Percentiles rank a stretch among this genome's conserved stretches.
phyloP scores from a whole-genome alignment of 2,329 filamentous ascomycete genomes.

The Pezicula neosporulosa region DNA sequence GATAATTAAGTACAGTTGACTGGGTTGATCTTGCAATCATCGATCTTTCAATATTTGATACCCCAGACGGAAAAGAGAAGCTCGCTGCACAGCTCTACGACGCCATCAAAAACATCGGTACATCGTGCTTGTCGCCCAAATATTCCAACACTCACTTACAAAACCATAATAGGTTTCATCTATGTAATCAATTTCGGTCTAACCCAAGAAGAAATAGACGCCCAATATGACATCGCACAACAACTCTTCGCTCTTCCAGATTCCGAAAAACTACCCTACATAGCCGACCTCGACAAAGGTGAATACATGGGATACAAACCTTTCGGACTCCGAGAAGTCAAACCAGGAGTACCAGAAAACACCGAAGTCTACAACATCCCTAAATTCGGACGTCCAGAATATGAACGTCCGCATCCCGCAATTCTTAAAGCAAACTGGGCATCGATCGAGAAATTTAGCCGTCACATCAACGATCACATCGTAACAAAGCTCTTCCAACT shows the following conservation, averaged over 20 bases:
- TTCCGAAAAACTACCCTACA: constrained; percentile 56
- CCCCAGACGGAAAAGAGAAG: constrained; percentile 44
- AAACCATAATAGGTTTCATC: constrained; percentile 39
- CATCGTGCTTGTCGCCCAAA: background rate
- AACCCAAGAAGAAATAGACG: constrained; percentile 51
- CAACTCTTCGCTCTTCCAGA: constrained; percentile 52
- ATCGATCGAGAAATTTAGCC: constrained; percentile 49
- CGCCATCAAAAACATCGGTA: constrained; percentile 42
- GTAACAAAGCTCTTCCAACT: constrained; percentile 54
- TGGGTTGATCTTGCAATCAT: constrained; percentile 51
- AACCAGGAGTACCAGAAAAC: constrained; percentile 29
- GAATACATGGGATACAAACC: constrained; percentile 54
- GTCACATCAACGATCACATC: constrained; percentile 43
- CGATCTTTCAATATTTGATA: constrained; percentile 43
- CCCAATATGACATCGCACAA: constrained; percentile 56
- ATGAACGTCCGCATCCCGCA: constrained; percentile 39
- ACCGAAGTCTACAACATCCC: constrained; percentile 56
- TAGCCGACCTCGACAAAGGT: constrained; percentile 39
- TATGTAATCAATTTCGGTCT: constrained; percentile 59
- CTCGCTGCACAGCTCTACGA: constrained; percentile 46
- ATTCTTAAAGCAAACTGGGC: constrained; percentile 43
- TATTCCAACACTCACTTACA: background rate
- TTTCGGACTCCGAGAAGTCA: constrained; percentile 4
- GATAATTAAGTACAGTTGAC: constrained; percentile 7
- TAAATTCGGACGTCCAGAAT: constrained; percentile 42